phyloP scores from a whole-genome alignment of 176 grass and related monocot species.

The Zea luxurians region DNA sequence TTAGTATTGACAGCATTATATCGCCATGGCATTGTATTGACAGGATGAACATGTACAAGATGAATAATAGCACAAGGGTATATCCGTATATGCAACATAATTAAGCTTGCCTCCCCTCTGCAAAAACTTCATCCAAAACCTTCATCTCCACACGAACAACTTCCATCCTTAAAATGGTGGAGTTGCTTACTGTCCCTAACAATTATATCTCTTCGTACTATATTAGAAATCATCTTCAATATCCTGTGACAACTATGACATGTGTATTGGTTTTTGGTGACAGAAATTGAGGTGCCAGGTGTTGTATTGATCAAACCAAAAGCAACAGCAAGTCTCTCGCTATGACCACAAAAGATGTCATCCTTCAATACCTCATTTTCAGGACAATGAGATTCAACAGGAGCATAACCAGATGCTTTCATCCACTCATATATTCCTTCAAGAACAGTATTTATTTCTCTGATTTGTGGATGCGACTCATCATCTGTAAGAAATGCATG shows the following conservation, averaged over 20 bases:
- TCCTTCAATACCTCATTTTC: slow-evolving; percentile 61
- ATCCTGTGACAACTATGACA: slow-evolving; percentile 78
- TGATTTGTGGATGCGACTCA: slow-evolving; percentile 85
- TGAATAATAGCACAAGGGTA: slow-evolving; percentile 12
- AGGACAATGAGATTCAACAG: slow-evolving; percentile 43
- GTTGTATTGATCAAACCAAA: slow-evolving; percentile 90
- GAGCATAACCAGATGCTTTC: slow-evolving; percentile 47
- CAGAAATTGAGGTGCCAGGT: slow-evolving; percentile 70
- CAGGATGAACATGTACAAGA: neutral
- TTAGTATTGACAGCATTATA: too few relatives aligned
- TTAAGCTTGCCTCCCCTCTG: neutral
- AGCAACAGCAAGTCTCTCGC: slow-evolving; percentile 81
- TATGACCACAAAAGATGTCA: slow-evolving; percentile 88
- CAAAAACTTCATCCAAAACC: slow-evolving; percentile 36
- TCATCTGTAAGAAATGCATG: slow-evolving; percentile 95
- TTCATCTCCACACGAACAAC: slow-evolving; percentile 70
- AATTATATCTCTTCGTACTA: slow-evolving; percentile 82
- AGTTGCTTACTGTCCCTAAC: slow-evolving; percentile 75
- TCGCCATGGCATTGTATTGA: too few relatives aligned
- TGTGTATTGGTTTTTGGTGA: slow-evolving; percentile 90
- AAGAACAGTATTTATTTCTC: slow-evolving; percentile 74
- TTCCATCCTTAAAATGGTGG: slow-evolving; percentile 89
- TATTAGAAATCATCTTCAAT: slow-evolving; percentile 63
- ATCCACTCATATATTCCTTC: slow-evolving; percentile 76
- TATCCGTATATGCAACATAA: neutral